Conservation (phyloP, 1,284 basidiomycete species). For the Volvariella volvacea region DNA sequence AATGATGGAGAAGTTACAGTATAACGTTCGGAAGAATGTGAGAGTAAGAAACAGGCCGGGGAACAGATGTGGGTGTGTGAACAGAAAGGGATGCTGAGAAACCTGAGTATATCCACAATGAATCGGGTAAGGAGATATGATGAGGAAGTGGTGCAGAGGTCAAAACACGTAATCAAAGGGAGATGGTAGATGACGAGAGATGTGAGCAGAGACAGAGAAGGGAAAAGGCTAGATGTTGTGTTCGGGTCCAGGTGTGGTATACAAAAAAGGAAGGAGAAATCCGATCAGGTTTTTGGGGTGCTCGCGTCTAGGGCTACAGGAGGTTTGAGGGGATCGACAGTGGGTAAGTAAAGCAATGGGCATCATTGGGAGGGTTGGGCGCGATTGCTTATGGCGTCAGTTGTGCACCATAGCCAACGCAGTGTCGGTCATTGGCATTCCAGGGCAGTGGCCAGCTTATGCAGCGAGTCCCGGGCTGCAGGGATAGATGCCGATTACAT, state of each 20-base stretch:
- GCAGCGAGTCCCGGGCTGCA: too few species aligned
- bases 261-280: too few species aligned
- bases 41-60: neutral
- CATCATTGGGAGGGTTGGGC: too few species aligned
- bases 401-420: too few species aligned
- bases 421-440: too few species aligned
- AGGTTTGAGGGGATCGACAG: neutral
- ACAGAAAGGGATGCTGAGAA: neutral
- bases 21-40: slow-evolving; percentile 4
- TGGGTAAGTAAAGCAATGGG: neutral
- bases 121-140: neutral
- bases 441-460: too few species aligned
- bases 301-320: slow-evolving; percentile 6
- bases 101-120: slow-evolving; percentile 1
- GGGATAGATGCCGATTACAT: too few species aligned
- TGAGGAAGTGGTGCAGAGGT: slow-evolving; percentile 2
- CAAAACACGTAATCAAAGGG: neutral
- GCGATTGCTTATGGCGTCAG: too few species aligned
- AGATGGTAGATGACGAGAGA: neutral
- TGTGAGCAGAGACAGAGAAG: neutral
- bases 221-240: slow-evolving; percentile 1
- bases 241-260: too few species aligned
- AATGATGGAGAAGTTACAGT: slow-evolving; percentile 4
- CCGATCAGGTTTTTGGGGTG: neutral
- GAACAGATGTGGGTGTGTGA: slow-evolving; percentile 5